Evolutionary conservation across 768 basidiomycete genomes (phyloP).

Genomic region (Leccinum disarticulatum): DNA sequence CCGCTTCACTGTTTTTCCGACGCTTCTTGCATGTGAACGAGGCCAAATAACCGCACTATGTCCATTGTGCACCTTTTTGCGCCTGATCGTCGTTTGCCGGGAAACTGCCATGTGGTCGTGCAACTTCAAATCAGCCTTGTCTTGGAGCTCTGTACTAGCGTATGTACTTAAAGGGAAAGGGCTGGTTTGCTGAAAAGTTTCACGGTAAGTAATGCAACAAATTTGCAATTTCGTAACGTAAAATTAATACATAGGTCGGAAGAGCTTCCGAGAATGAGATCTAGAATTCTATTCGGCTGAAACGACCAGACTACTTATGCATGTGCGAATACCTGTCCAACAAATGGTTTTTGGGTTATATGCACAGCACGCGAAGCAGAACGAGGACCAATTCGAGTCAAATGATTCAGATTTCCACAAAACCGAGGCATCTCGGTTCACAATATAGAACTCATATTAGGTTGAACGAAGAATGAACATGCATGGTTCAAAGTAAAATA

Average conservation of each 20-base stretch:
- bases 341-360: no score
- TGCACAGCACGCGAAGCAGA: background rate
- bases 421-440: background rate
- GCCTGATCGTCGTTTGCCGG: background rate
- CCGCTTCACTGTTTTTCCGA: background rate
- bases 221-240: background rate
- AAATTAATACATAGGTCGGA: background rate
- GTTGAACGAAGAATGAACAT: constrained; percentile 15
- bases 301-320: background rate
- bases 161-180: background rate
- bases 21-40: background rate
- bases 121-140: background rate
- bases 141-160: background rate
- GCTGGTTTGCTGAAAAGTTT: background rate
- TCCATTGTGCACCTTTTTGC: background rate
- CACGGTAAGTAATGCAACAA: background rate
- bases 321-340: no score
- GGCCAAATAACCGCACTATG: background rate
- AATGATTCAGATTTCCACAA: background rate
- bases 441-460: background rate
- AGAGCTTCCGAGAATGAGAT: background rate
- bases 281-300: background rate
- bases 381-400: background rate
- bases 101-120: background rate
- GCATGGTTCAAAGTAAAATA: constrained; percentile 8